Evolutionary conservation across 306 rosid genomes (phyloP), one percentile per base, ranked within the genome.

Genomic region (Quercus glauca): DNA sequence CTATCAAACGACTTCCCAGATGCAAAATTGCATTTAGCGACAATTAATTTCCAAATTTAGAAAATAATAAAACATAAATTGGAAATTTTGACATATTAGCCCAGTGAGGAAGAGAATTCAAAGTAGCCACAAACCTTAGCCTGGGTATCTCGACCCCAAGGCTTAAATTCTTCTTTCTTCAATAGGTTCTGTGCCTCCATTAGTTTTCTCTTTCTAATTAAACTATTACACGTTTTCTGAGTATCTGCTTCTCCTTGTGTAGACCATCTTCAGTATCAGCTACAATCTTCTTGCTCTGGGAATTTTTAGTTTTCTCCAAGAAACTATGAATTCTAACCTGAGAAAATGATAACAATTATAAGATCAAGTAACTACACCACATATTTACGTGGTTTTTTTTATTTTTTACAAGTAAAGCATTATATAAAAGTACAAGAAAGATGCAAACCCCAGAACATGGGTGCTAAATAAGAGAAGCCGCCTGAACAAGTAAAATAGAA

Each of bases 91-190:
- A 78, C 28, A 9, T 4, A 12, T 55, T 52, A 55, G 25, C 43
- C 69, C 71, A 55, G 37, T 68, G 70, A 23, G 55, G 56, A 13
- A 26, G 57, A 78, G 5, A 53, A 53, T 33, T 21, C 25, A 60
- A 65, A 18, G 20, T 25, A 61, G 61, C 58, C 58, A 79, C 86
- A 41, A 82, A 91, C 97, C 97, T 91, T 92, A 52, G 96, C 93
- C 81, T 91, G 97, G 53, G 83, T 85, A 83, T 80, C 96, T 68
- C 96, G 89, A 77, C 88, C 88, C 97, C 97, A 92, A 52, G 93
- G 85, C 74, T 76, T 82, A 80, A 84, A 85, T 45, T 85, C 92
- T 78, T 90, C 92, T 63, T 85, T 89, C 61, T 82, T 83, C 90
- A 92, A 64, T 63, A 90, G 81, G 77, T 80, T 80, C 83, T 89